phyloP scores from a whole-genome alignment of 768 basidiomycete genomes.

The Coprinopsis cinerea region DNA sequence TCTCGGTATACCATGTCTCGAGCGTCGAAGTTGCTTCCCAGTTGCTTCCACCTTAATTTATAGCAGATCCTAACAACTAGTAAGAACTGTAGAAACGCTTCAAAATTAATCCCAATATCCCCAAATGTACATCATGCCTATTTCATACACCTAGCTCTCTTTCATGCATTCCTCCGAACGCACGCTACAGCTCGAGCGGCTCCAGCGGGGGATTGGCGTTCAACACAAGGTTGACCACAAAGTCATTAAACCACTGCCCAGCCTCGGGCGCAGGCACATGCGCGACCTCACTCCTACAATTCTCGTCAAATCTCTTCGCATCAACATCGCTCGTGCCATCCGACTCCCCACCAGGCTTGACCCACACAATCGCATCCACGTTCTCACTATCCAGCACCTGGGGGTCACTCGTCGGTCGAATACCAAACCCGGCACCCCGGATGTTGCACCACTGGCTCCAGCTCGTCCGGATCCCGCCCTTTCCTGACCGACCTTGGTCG shows the following conservation, averaged over 20 bases:
- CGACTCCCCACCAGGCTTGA: conserved; percentile 35
- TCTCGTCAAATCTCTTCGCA: conserved; percentile 26
- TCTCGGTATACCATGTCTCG: no score
- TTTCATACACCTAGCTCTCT: no score
- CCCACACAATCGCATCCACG: conserved; percentile 36
- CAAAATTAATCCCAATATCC: no score
- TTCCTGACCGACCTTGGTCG: conserved; percentile 29
- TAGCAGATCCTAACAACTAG: no score
- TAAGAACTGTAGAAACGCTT: no score
- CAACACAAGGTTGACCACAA: conserved; percentile 22
- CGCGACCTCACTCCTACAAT: conserved; percentile 19
- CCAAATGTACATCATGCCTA: no score
- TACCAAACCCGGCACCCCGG: conserved; percentile 22
- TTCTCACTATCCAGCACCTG: conserved; percentile 18
- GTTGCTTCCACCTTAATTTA: no score
- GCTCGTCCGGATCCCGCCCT: conserved; percentile 17
- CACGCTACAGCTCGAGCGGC: conserved; percentile 4
- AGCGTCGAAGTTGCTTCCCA: no score
- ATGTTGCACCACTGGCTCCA: conserved; percentile 29
- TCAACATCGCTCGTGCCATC: conserved; percentile 32
- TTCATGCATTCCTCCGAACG: no score
- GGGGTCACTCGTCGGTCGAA: conserved; percentile 22
- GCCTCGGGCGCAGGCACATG: conserved; percentile 30
- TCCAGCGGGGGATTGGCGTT: conserved; percentile 23
- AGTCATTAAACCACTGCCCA: conserved; percentile 30